Evolutionary conservation across 2,329 filamentous ascomycete species (phyloP), one percentile per base, ranked within the genome.

Genomic region (Diaporthe velutina): DNA sequence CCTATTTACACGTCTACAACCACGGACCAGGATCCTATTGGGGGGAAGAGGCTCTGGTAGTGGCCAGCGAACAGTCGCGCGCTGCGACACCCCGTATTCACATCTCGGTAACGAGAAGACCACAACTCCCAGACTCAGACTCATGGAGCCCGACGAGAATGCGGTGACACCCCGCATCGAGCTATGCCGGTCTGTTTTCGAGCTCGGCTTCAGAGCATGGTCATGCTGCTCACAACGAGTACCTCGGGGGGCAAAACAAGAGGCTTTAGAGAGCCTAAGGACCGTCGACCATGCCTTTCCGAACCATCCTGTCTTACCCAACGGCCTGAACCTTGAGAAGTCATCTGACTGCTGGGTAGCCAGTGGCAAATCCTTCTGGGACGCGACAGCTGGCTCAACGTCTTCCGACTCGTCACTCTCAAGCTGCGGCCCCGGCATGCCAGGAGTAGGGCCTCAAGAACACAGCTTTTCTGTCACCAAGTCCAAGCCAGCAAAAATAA

Each of bases 141-240:
- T 2, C 22, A 70, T 54, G 67, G n/a, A 22, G 22, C 33, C 28
- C 17, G 52, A 70, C 52, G 67, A 70, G 38, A 55, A 70, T 30
- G 50, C 52, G 35, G 67, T 57, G 22, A 42, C 52, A 22, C 67
- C 67, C 35, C n/a, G 33, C 8, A 13, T 25, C 13, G 50, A 70
- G 19, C 19, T 9, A n/a, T 57, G 52, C 50, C 33, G 67, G 35
- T 52, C 67, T 33, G 45, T 57, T n/a, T 70, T 70, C 67, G 38
- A 54, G 67, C 67, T 38, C 52, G 67, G 67, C 35, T 70, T 70
- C 35, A 42, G 17, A n/a, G 22, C 50, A 4, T 70, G 67, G 48
- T 42, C 50, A 5, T 33, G 2, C 6, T 48, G 9, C 25, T 30
- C 60, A 64, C 40, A 48, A 33, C 60, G 25, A 40, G 4, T 19